phyloP scores from a whole-genome alignment of 1,284 basidiomycete species.

The Moniliella sp. region DNA sequence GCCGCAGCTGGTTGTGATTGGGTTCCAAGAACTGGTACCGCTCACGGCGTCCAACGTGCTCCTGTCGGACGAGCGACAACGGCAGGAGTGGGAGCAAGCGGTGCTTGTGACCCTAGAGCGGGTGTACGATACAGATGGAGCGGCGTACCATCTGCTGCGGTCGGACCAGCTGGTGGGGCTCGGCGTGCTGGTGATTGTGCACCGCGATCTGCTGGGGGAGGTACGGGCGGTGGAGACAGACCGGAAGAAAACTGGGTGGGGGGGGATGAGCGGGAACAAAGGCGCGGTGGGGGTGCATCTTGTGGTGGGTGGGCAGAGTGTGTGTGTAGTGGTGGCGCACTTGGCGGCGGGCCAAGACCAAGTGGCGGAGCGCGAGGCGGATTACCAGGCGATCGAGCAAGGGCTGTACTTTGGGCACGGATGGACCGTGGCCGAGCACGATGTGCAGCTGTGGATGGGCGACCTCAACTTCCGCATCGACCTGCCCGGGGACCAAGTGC shows the following conservation, averaged over 20 bases:
- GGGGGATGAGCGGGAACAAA: slow-evolving; percentile 88
- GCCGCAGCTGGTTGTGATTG: slow-evolving; percentile 70
- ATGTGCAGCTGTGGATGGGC: slow-evolving; percentile 72
- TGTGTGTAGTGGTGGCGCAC: slow-evolving; percentile 89
- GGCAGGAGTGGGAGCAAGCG: slow-evolving; percentile 51
- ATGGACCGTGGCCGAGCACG: slow-evolving; percentile 65
- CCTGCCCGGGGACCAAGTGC: slow-evolving; percentile 57
- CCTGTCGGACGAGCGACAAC: slow-evolving; percentile 74
- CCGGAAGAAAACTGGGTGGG: slow-evolving; percentile 81
- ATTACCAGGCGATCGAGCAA: slow-evolving; percentile 65
- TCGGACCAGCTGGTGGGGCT: slow-evolving; percentile 92
- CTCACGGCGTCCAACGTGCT: slow-evolving; percentile 79
- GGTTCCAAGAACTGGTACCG: slow-evolving; percentile 93
- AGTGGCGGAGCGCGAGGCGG: slow-evolving; percentile 68
- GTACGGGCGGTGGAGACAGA: slow-evolving; percentile 78
- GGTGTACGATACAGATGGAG: slow-evolving; percentile 42
- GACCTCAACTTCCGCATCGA: slow-evolving; percentile 87
- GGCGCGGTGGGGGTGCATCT: slow-evolving; percentile 70
- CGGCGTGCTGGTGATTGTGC: slow-evolving; percentile 64
- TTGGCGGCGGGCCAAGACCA: slow-evolving; percentile 79
- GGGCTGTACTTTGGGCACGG: slow-evolving; percentile 70
- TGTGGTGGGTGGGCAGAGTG: slow-evolving; percentile 65
- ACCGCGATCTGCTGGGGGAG: slow-evolving; percentile 49
- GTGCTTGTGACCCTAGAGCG: slow-evolving; percentile 57
- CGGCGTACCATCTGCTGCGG: slow-evolving; percentile 59